Evolutionary conservation across 176 grass and related monocot species (phyloP).

Genomic region (Cenchrus purpureus): DNA sequence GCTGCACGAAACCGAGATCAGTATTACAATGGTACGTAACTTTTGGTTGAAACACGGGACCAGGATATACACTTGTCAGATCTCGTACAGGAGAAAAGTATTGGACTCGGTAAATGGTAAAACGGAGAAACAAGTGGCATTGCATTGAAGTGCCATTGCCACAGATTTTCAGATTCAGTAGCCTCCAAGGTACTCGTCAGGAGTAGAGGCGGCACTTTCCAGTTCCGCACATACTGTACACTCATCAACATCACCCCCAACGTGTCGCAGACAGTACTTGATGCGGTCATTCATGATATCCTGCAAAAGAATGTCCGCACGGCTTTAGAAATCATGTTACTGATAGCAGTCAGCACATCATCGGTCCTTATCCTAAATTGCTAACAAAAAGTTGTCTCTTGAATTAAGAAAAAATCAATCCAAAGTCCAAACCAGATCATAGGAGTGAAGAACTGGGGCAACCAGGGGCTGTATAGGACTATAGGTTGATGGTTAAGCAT

Average conservation of each 20-base stretch:
- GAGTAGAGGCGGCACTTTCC: constrained; percentile 73
- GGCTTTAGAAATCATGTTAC: not conserved
- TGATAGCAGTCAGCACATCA: not conserved
- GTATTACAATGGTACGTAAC: not conserved
- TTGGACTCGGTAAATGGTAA: not conserved
- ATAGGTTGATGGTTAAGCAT: not conserved
- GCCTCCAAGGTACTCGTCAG: constrained; percentile 21
- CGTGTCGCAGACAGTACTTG: constrained; percentile 77
- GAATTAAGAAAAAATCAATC: not conserved
- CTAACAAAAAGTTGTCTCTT: not conserved
- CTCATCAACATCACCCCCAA: constrained; percentile 66
- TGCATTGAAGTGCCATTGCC: not conserved
- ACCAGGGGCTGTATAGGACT: no score
- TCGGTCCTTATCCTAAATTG: not conserved
- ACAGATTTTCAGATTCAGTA: not conserved
- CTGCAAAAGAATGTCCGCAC: constrained; percentile 39
- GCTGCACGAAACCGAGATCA: not conserved
- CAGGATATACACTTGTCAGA: not conserved
- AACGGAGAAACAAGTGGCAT: not conserved
- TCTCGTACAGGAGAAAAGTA: not conserved
- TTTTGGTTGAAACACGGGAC: not conserved
- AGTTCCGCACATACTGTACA: constrained; percentile 77
- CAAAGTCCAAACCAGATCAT: not conserved
- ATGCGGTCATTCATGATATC: constrained; percentile 94
- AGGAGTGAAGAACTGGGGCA: not conserved